Evolutionary conservation across 139 green algal species (phyloP).

Genomic region (Cymbomonas tetramitiformis): DNA sequence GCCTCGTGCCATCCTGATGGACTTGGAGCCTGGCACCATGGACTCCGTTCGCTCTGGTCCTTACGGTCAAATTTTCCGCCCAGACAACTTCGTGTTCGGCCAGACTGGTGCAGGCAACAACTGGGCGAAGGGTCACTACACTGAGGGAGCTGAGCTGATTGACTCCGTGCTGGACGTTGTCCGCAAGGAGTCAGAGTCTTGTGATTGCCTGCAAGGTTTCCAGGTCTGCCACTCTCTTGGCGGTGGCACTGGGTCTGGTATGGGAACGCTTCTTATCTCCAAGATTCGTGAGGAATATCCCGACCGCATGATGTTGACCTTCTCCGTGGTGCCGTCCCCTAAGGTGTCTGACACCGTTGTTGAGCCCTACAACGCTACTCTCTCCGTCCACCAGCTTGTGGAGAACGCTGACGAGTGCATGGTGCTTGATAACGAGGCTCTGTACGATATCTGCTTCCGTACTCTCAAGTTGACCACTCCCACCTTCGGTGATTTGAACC

Average conservation of each 20-base stretch:
- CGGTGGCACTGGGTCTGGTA: slow-evolving; percentile 88
- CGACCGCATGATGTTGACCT: slow-evolving; percentile 97
- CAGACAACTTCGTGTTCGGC: slow-evolving; percentile 96
- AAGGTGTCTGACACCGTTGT: slow-evolving; percentile 99
- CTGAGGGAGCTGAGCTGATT: slow-evolving; percentile 93
- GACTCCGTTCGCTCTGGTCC: slow-evolving; percentile 85
- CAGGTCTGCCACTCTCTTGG: slow-evolving; percentile 90
- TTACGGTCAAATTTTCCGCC: slow-evolving; percentile 87
- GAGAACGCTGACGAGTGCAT: slow-evolving; percentile 99
- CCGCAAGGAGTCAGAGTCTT: slow-evolving; percentile 94
- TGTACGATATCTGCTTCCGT: slow-evolving; percentile 99
- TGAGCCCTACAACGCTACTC: slow-evolving; percentile 98
- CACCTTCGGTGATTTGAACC: slow-evolving; percentile 84
- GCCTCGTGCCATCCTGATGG: slow-evolving; percentile 88
- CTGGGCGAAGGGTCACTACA: slow-evolving; percentile 99
- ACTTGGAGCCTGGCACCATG: slow-evolving; percentile 91
- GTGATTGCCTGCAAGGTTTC: slow-evolving; percentile 95
- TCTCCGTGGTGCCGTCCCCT: slow-evolving; percentile 96
- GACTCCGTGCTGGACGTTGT: slow-evolving; percentile 96
- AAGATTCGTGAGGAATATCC: slow-evolving; percentile 96
- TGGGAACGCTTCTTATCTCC: slow-evolving; percentile 93
- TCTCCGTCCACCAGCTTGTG: slow-evolving; percentile 99
- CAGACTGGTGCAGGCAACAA: slow-evolving; percentile 95
- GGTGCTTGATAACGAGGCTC: slow-evolving; percentile 92
- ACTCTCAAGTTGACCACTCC: slow-evolving; percentile 95